Evolutionary conservation across 345 rosid genomes (phyloP).

Genomic region (Rhodamnia rubescens): DNA sequence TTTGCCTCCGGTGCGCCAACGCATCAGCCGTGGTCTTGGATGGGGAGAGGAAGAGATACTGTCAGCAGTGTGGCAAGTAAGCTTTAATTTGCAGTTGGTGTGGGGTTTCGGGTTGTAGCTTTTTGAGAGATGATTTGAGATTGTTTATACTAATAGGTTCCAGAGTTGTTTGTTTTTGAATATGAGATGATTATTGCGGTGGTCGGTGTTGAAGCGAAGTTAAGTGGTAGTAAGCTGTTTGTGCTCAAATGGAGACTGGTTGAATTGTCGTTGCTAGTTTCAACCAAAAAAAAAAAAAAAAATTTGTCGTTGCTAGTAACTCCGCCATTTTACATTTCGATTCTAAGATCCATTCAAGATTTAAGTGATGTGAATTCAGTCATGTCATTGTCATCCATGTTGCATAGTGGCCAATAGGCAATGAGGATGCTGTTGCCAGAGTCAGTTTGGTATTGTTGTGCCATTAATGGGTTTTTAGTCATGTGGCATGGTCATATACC

Average conservation of each 20-base stretch:
- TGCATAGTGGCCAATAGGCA: neutral
- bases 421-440: neutral
- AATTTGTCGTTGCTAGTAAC: neutral
- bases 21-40: slow-evolving; percentile 50
- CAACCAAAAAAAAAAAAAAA: too few relatives aligned
- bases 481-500: neutral
- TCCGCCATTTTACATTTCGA: neutral
- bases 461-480: neutral
- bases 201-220: neutral
- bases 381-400: neutral
- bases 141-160: neutral
- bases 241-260: neutral
- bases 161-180: neutral
- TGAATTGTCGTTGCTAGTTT: neutral
- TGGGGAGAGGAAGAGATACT: slow-evolving; percentile 75
- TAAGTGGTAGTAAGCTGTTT: neutral
- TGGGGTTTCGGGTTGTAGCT: neutral
- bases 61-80: slow-evolving; percentile 99
- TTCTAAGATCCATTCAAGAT: neutral
- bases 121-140: neutral
- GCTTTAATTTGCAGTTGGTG: neutral
- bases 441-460: neutral
- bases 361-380: neutral
- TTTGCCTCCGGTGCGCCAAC: slow-evolving; percentile 79
- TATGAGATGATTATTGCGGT: neutral